Percentiles rank a stretch among this genome's conserved stretches.
Evolutionary conservation across 169 alveolate species (phyloP).

Genomic region (Cryptosporidium parvum): DNA sequence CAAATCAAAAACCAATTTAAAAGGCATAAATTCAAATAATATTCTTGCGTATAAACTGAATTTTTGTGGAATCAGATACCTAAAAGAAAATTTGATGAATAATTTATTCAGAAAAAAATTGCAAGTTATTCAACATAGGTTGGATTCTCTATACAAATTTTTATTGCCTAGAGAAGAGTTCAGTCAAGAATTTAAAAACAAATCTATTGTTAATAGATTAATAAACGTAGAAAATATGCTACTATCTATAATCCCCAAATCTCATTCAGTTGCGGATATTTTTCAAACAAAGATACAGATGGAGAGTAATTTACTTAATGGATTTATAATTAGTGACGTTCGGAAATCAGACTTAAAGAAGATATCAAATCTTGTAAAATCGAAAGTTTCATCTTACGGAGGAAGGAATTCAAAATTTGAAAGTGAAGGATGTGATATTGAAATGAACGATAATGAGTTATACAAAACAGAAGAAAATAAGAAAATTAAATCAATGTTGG

Average conservation of each 20-base stretch:
- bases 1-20: not conserved
- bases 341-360: conserved; percentile 55
- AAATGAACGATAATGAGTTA: conserved; percentile 2
- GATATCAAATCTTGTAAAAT: conserved; percentile 57
- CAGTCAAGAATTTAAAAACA: not conserved
- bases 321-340: conserved; percentile 42
- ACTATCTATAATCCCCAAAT: not conserved
- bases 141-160: not conserved
- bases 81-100: not conserved
- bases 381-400: conserved; percentile 32
- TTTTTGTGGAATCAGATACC: not conserved
- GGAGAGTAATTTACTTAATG: conserved; percentile 35
- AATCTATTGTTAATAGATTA: not conserved
- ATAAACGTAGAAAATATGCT: not conserved
- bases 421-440: not conserved
- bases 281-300: conserved; percentile 7
- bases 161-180: not conserved
- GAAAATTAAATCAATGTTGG: conserved; percentile 3
- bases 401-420: conserved; percentile 26
- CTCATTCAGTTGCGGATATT: not conserved
- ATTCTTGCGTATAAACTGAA: not conserved
- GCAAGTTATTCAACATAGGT: not conserved
- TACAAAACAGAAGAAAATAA: conserved; percentile 6
- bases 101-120: not conserved
- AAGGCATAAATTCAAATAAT: not conserved